Conservation (phyloP, 1,284 basidiomycete species). For the Pterulicium gracile region DNA sequence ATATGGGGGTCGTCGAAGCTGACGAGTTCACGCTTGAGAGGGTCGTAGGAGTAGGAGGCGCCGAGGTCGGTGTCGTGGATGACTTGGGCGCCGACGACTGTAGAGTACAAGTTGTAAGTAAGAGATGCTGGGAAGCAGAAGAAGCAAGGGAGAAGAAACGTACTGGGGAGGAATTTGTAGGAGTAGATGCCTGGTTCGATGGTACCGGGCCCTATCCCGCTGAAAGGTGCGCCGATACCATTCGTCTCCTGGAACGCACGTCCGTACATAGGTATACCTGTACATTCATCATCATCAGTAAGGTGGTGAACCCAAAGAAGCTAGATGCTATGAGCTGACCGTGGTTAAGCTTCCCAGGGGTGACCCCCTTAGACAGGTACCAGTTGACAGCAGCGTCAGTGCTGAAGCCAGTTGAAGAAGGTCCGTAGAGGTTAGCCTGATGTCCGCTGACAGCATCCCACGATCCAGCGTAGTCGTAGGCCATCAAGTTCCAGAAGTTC, state of each 20-base stretch:
- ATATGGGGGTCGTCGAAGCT: conserved; percentile 78
- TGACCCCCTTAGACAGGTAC: conserved; percentile 61
- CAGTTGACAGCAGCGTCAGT: conserved; percentile 65
- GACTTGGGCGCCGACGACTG: conserved; percentile 52
- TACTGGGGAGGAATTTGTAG: conserved; percentile 74
- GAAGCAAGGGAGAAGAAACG: conserved; percentile 4
- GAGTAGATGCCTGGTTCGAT: conserved; percentile 63
- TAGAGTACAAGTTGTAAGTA: too few relatives aligned
- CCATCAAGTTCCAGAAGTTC: conserved; percentile 90
- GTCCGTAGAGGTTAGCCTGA: conserved; percentile 76
- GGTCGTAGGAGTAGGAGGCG: conserved; percentile 74
- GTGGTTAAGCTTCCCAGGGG: conserved; percentile 64
- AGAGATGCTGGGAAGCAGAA: background rate
- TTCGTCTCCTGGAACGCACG: conserved; percentile 72
- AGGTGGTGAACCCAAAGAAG: conserved; percentile 2
- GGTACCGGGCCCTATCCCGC: conserved; percentile 60
- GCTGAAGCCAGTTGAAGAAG: conserved; percentile 45
- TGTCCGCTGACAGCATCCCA: conserved; percentile 62
- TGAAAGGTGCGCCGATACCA: conserved; percentile 69
- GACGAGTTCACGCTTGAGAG: conserved; percentile 49
- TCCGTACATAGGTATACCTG: conserved; percentile 79
- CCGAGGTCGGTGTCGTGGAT: conserved; percentile 65
- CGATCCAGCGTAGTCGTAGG: conserved; percentile 69
- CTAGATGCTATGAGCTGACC: conserved; percentile 23
- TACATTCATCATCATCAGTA: background rate